Base-by-base conservation (phyloP, 1,284 basidiomycete genomes). In the Boletus hoseneyae region DNA sequence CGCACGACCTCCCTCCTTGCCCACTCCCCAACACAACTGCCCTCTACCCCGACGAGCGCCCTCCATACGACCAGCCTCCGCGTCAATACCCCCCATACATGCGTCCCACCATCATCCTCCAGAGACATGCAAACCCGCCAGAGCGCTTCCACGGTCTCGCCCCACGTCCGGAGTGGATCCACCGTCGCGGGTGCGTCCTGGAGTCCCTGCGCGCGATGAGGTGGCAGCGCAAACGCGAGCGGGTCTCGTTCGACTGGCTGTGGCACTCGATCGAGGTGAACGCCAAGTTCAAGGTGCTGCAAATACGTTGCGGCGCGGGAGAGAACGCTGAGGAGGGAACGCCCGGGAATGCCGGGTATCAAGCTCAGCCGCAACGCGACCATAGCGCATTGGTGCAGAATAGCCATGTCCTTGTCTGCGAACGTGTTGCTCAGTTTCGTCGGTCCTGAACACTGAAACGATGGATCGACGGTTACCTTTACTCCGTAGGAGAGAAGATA, bases 41-140 rank as follows among this genome's bases (percentile, higher is more conserved):
- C 57, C 13, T 69, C 67, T 4, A 60, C 60, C 3, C 76, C 76
- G 2, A 65, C 68, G 18, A 77, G 55, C 1, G 73, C 66, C 56
- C 79, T 70, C 78, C 80, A 85, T 12, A 83, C 50, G 36, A 90
- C 58, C 48, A 86, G 49, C 51, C 82, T 70, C 41, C 66, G 65
- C 3, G 78, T 80, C 48, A 85, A 59, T 19, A 59, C 66, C 51
- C 77, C 76, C 83, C 85, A 87, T 5, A 69, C 65, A 0, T 18
- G 45, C 6, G 59, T 54, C 42, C 63, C 42, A 4, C 29, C 32
- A 12, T 29, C 37, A 0, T 40, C 30, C 9, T 70, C 58, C 2
- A 73, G 48, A 0, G 62, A n/a, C 64, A 63, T 63, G 2, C 38
- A 6, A 10, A 11, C 51, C 0, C 52, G 58, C 60, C 62, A 89